These are phyloP conservation scores for Coniosporium apollinis DNA, from an alignment of 495 filamentous ascomycete species.

Conservation along the genomic window DNA sequence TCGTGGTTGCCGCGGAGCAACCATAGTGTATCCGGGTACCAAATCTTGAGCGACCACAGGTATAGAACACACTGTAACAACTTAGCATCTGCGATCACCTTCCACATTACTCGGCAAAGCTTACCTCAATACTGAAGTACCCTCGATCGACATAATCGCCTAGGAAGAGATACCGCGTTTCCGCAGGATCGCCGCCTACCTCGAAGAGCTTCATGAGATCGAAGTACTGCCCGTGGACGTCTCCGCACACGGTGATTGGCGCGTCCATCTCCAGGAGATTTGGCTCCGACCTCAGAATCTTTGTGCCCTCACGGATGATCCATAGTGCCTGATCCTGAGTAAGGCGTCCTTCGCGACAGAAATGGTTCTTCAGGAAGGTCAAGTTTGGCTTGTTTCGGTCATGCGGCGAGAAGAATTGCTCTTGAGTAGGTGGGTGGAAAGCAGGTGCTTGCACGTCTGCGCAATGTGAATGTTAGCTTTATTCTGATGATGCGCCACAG, in stretches of 20 bases:
- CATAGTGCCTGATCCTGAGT: conserved; percentile 94
- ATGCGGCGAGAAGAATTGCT: conserved; percentile 60
- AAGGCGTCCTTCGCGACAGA: conserved; percentile 90
- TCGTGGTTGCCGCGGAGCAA: conserved; percentile 94
- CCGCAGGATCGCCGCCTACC: conserved; percentile 89
- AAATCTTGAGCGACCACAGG: conserved; percentile 96
- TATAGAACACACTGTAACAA: conserved; percentile 68
- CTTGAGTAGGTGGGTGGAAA: conserved; percentile 72
- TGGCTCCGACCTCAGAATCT: conserved; percentile 71
- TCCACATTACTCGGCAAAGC: too few species aligned
- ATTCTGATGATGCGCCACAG: too few species aligned
- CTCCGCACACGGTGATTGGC: conserved; percentile 97
- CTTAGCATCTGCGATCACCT: too few species aligned
- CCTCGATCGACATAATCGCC: conserved; percentile 96
- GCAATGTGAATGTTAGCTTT: too few species aligned
- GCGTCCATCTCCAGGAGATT: conserved; percentile 99
- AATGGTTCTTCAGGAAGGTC: conserved; percentile 89
- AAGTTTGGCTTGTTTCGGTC: conserved; percentile 82
- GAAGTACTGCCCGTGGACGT: conserved; percentile 97
- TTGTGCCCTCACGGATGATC: conserved; percentile 74
- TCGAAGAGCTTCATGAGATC: conserved; percentile 99
- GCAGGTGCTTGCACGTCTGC: conserved; percentile 93
- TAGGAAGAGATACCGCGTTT: conserved; percentile 90
- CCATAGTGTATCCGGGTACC: conserved; percentile 97
- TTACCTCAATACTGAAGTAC: conserved; percentile 92